Conservation (phyloP, 352 stramenopile genomes). For the Phytopythium chamaehyphon region DNA sequence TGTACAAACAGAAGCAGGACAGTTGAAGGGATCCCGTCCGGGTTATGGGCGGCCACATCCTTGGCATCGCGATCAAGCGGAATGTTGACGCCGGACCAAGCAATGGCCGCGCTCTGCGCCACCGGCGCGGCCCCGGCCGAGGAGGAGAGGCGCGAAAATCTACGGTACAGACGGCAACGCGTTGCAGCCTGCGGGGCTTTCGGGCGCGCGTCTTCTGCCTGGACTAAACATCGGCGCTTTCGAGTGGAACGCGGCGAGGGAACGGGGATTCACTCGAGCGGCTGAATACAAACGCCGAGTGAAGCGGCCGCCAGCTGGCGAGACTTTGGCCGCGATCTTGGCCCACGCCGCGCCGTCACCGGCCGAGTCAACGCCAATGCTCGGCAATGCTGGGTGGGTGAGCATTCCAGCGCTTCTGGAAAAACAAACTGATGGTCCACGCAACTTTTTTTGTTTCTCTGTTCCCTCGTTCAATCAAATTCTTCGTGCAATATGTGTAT, state of each 20-base stretch:
- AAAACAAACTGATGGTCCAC: too few species aligned
- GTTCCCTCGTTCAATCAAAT: too few species aligned
- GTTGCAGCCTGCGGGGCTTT: neutral
- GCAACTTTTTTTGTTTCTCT: too few species aligned
- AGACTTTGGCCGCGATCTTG: neutral
- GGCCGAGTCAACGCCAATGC: too few species aligned
- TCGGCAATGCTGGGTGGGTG: too few species aligned
- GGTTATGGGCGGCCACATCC: neutral
- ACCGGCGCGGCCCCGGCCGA: neutral
- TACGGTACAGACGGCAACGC: too few species aligned
- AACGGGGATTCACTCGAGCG: slow-evolving; percentile 3
- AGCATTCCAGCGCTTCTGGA: too few species aligned
- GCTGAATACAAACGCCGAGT: neutral
- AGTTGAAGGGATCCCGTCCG: slow-evolving; percentile 1
- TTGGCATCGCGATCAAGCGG: neutral
- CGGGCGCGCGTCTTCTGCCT: neutral
- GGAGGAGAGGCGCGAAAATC: too few species aligned
- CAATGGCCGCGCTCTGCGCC: neutral
- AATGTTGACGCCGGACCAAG: slow-evolving; percentile 7
- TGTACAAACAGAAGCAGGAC: too few species aligned
- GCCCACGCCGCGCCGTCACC: neutral
- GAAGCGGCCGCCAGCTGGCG: neutral
- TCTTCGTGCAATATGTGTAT: too few species aligned
- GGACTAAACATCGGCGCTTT: neutral
- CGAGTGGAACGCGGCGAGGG: neutral